Evolutionary conservation across 306 rosid genomes (phyloP), one percentile per base, ranked within the genome.

Genomic region (Luffa acutangula): DNA sequence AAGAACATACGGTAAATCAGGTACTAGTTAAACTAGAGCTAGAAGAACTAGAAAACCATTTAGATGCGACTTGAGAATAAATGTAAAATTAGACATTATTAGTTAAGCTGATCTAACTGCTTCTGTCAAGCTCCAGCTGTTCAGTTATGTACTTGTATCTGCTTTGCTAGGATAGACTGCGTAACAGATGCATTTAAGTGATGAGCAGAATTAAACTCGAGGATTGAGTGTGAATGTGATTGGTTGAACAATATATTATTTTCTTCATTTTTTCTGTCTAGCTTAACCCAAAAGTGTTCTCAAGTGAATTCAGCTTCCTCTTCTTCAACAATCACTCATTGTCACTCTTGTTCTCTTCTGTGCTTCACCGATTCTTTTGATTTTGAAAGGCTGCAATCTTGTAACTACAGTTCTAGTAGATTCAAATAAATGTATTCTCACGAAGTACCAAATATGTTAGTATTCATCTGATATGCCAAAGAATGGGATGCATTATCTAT

Each of bases 11-110:
- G 62, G 77, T 9, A 63, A 83, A 64, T 43, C 76, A 81, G 84
- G 54, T 81, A 75, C 79, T 82, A 79, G 54, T 65, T 33, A 85
- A 71, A 82, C 75, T 45, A n/a, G 36, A 20, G 76, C 56, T 12
- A 70, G 8, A 64, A 9, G 45, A n/a, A 10, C 33, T 39, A 39
- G 49, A 66, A 65, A 39, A 37, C 1, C 33, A 66, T 67, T 14
- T 13, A 36, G 43, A 63, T 12, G 9, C 34, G 45, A 64, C 71
- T 34, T 45, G 18, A 34, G 43, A 63, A 34, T 20, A 63, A 34
- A 33, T 33, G 36, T 62, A 33, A 33, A 62, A 12, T 62, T 10
- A 37, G 5, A 37, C 46, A 36, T 1, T 15, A 48, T 37, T 36
- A 37, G 13, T 65, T 36, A 37, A 17, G 48, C 11, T 65, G 46